phyloP scores from a whole-genome alignment of 1,139 yeast genomes.

The Yamadazyma aaseri region DNA sequence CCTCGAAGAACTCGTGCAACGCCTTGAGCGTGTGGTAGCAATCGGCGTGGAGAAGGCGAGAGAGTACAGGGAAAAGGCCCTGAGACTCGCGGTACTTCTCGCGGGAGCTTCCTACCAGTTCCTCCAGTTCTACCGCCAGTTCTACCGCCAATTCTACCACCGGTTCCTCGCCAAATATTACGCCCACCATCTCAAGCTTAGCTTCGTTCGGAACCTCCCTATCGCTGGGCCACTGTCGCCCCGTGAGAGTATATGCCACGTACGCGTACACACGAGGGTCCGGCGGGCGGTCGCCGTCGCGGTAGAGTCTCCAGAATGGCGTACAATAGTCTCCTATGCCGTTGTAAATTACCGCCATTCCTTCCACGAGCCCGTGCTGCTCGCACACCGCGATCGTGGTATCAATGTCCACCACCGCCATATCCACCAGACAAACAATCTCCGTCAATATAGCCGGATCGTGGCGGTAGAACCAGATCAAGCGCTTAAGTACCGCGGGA shows the following conservation, averaged over 20 bases:
- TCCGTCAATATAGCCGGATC: slow-evolving; percentile 57
- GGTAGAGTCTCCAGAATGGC: slow-evolving; percentile 61
- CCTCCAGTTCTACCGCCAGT: too few relatives aligned
- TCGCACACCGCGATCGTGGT: slow-evolving; percentile 61
- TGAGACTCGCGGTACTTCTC: background rate
- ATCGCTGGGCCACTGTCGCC: slow-evolving; percentile 77
- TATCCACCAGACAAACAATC: slow-evolving; percentile 63
- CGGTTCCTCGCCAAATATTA: slow-evolving; percentile 48
- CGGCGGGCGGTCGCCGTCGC: slow-evolving; percentile 11
- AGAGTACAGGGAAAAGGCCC: slow-evolving; percentile 1
- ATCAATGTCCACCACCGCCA: slow-evolving; percentile 70
- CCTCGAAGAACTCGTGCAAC: slow-evolving; percentile 75
- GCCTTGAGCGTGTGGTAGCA: slow-evolving; percentile 37
- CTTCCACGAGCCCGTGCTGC: slow-evolving; percentile 28
- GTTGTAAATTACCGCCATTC: background rate
- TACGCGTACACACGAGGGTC: slow-evolving; percentile 57
- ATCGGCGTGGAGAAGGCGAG: background rate
- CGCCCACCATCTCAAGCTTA: slow-evolving; percentile 47
- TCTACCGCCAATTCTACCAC: too few relatives aligned
- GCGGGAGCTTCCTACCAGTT: too few relatives aligned
- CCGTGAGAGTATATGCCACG: slow-evolving; percentile 67
- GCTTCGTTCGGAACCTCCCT: slow-evolving; percentile 41
- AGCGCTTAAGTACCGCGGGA: slow-evolving; percentile 57
- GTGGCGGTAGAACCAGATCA: slow-evolving; percentile 50
- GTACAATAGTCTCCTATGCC: slow-evolving; percentile 53